Percentiles rank a stretch among this genome's conserved stretches.
Evolutionary conservation across 768 basidiomycete species (phyloP).

Genomic region (Leccinum broughii): DNA sequence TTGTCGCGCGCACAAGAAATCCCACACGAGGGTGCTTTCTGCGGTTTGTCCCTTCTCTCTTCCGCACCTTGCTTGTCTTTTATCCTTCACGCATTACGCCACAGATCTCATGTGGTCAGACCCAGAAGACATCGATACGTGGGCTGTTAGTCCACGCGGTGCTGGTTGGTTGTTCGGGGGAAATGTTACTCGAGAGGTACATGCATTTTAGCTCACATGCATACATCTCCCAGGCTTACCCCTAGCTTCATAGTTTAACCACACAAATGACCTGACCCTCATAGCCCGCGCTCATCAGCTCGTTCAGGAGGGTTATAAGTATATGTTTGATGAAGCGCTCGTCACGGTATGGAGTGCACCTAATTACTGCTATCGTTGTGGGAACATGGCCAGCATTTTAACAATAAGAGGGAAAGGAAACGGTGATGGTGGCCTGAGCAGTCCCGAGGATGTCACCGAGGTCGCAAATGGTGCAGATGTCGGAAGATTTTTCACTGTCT

Average conservation of each 20-base stretch:
- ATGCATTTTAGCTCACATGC: conserved; percentile 8
- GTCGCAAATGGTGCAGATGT: conserved; percentile 17
- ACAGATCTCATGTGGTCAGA: conserved; percentile 98
- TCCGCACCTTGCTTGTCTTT: background rate
- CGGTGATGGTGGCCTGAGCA: conserved; percentile 14
- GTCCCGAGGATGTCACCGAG: conserved; percentile 1
- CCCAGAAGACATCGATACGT: conserved; percentile 91
- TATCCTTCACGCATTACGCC: background rate
- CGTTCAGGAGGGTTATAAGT: conserved; percentile 94
- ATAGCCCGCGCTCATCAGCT: conserved; percentile 97
- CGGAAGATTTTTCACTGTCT: conserved; percentile 72
- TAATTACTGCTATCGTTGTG: conserved; percentile 84
- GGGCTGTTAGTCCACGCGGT: conserved; percentile 96
- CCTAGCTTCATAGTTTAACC: conserved; percentile 70
- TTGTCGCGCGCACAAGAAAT: conserved; percentile 96
- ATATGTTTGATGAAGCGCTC: conserved; percentile 93
- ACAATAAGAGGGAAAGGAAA: conserved; percentile 69
- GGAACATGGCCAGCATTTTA: conserved; percentile 90
- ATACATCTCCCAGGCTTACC: conserved; percentile 3
- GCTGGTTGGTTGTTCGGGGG: conserved; percentile 95
- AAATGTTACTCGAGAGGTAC: conserved; percentile 80
- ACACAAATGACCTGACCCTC: conserved; percentile 81
- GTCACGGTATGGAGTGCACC: conserved; percentile 94
- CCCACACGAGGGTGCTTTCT: conserved; percentile 98
- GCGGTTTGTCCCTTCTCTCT: conserved; percentile 49